Conservation (phyloP, 2,329 filamentous ascomycete genomes). For the Phymatotrichopsis omnivora region DNA sequence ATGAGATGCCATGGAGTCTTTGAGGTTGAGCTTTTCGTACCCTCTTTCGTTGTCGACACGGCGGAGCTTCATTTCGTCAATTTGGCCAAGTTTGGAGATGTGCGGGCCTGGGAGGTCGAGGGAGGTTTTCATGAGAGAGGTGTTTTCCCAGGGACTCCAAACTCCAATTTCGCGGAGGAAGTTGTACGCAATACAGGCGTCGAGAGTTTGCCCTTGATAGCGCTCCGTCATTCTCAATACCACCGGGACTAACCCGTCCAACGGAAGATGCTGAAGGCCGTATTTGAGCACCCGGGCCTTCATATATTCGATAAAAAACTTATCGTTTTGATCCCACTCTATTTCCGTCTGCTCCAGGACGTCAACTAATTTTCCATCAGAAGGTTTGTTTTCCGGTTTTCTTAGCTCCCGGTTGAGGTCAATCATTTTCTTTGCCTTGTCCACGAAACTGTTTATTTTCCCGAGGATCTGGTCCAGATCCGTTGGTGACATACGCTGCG, state of each 20-base stretch:
- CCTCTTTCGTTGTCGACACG: conserved; percentile 7
- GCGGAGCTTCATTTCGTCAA: conserved; percentile 1
- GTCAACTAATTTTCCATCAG: conserved; percentile 6
- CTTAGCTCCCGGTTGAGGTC: conserved; percentile 40
- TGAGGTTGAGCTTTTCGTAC: conserved; percentile 33
- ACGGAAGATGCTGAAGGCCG: conserved; percentile 44
- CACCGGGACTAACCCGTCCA: conserved; percentile 53
- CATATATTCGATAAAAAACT: conserved; percentile 55
- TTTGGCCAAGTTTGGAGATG: conserved; percentile 12
- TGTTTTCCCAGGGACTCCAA: conserved; percentile 60
- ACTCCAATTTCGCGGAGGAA: conserved; percentile 69
- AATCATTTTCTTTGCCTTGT: conserved; percentile 44
- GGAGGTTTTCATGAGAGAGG: conserved; percentile 48
- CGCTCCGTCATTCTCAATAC: conserved; percentile 52
- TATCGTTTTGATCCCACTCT: conserved; percentile 43
- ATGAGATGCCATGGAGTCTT: conserved; percentile 43
- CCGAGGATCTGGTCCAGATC: conserved; percentile 4
- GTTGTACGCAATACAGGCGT: conserved; percentile 45
- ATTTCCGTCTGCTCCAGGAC: conserved; percentile 23
- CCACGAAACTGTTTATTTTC: conserved; percentile 38
- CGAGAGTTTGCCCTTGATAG: conserved; percentile 47
- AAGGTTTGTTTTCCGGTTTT: conserved; percentile 26
- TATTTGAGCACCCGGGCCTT: conserved; percentile 55
- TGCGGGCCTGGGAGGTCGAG: conserved; percentile 38
- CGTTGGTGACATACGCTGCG: no score